phyloP scores from a whole-genome alignment of 306 rosid genomes.

The Nissolia schottii region DNA sequence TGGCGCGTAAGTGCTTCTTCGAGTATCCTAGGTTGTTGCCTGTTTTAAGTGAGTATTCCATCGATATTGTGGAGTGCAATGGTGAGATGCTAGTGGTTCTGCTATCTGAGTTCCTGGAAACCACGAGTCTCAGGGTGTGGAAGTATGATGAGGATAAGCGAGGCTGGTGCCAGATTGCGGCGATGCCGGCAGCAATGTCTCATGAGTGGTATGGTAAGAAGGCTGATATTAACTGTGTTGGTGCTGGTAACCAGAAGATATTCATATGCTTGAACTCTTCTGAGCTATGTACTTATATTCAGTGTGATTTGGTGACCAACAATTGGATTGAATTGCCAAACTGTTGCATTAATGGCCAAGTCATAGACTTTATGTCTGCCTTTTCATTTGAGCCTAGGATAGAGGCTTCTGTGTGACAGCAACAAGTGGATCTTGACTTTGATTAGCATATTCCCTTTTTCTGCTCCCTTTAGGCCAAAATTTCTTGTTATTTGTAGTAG shows the following conservation, averaged over 20 bases:
- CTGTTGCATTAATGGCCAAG: constrained; percentile 60
- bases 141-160: constrained; percentile 46
- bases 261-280: constrained; percentile 64
- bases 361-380: constrained; percentile 73
- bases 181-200: constrained; percentile 78
- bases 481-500: constrained; percentile 9
- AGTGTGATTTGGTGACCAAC: constrained; percentile 55
- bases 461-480: not conserved
- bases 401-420: constrained; percentile 58
- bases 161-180: constrained; percentile 66
- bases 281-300: constrained; percentile 45
- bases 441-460: not conserved
- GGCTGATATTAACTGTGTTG: constrained; percentile 83
- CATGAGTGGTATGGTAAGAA: constrained; percentile 77
- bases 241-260: constrained; percentile 60
- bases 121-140: constrained; percentile 70
- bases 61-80: constrained; percentile 73
- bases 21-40: constrained; percentile 81
- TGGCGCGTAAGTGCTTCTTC: constrained; percentile 43
- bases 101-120: constrained; percentile 67
- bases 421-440: not conserved
- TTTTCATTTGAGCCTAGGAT: constrained; percentile 84
- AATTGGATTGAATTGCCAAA: constrained; percentile 69
- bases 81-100: constrained; percentile 78
- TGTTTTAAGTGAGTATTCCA: constrained; percentile 64